Evolutionary conservation across 2,329 filamentous ascomycete species (phyloP).

Genomic region (Aspergillus proliferans): DNA sequence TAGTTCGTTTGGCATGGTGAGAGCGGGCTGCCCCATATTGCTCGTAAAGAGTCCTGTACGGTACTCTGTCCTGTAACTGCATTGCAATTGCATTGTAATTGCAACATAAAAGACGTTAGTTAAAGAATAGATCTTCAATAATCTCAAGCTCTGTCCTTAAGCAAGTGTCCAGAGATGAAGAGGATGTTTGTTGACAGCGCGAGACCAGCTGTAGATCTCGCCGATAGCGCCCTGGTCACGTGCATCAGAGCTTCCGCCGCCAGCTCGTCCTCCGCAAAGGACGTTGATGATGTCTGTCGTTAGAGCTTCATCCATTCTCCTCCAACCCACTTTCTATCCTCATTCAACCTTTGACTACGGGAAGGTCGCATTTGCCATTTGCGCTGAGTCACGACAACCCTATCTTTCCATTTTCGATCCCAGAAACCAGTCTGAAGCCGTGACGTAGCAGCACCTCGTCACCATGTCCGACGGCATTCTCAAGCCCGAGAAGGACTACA

Average conservation of each 20-base stretch:
- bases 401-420: constrained; percentile 1
- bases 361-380: not conserved
- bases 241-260: constrained; percentile 24
- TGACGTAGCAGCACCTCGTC: constrained; percentile 20
- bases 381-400: not conserved
- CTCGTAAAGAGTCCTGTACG: too few species aligned
- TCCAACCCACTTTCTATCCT: constrained; percentile 3
- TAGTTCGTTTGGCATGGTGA: too few species aligned
- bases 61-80: too few species aligned
- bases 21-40: too few species aligned
- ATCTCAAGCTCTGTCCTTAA: not conserved
- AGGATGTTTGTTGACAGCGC: not conserved
- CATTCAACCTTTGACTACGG: not conserved
- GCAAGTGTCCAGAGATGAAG: not conserved
- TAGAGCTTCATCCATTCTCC: constrained; percentile 5
- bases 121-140: not conserved
- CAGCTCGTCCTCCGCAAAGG: constrained; percentile 16
- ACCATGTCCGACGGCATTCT: constrained; percentile 75
- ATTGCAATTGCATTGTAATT: too few species aligned
- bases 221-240: constrained; percentile 16
- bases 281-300: not conserved
- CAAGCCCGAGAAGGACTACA: constrained; percentile 98
- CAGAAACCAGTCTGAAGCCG: constrained; percentile 3
- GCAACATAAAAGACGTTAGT: too few species aligned
- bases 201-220: not conserved